Evolutionary conservation across 768 basidiomycete genomes (phyloP), one percentile per base, ranked within the genome.

Genomic region (Lentinula detonsa): DNA sequence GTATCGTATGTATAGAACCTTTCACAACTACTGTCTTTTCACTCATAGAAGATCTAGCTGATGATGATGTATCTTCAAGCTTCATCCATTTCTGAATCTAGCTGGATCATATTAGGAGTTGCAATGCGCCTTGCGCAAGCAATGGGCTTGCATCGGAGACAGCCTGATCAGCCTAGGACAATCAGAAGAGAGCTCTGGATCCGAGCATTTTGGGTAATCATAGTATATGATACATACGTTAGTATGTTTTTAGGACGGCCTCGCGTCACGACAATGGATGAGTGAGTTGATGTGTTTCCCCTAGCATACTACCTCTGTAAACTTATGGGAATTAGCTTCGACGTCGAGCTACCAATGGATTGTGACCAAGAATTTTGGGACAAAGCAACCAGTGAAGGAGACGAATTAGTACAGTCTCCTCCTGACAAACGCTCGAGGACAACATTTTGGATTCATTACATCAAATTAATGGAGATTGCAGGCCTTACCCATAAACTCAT

Each of bases 121-220:
- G 88, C 85, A n/a, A 72, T 93, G 34, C 85, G 90, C 3, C 75
- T 86, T 50, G 83, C 85, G 1, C 86, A 91, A 68, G 55, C 55
- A 8, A 28, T 8, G 23, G 55, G 55, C 10, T 8, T 43, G 23
- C 55, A 56, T 28, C 37, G 55, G 40, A 56, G 43, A 43, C 37
- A 37, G 28, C 55, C 55, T 5, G 39, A 28, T 16, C 39, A 56
- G 9, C 34, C 21, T 4, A 23, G 59, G 62, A 68, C 9, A 63
- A 68, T 35, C 70, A 61, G 58, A 68, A 23, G 62, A 68, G 90
- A 93, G 68, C 76, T 87, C 16, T 90, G 88, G 83, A 89, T 88
- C 67, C 81, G 86, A n/a, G 83, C 81, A 10, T 86, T 86, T 65
- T 87, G 85, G 85, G 83, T 65, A 18, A 71, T 50, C 9, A 34